phyloP scores from a whole-genome alignment of 345 rosid genomes.

The Atalantia buxifolia region DNA sequence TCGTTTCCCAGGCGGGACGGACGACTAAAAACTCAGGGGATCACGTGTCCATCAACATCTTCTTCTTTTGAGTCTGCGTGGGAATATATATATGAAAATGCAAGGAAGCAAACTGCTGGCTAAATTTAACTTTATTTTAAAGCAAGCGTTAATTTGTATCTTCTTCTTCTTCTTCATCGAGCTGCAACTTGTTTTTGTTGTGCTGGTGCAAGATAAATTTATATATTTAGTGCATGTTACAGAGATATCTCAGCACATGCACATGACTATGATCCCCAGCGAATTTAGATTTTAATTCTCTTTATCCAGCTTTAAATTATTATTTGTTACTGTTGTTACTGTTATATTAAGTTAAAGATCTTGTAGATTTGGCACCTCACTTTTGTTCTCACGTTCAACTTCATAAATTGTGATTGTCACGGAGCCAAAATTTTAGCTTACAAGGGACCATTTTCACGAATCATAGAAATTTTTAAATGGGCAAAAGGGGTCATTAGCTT shows the following conservation, averaged over 20 bases:
- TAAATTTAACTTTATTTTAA: too few species aligned
- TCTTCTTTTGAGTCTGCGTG: background rate
- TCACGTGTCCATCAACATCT: conserved; percentile 17
- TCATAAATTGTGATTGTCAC: too few species aligned
- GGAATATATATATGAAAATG: background rate
- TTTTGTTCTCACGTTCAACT: too few species aligned
- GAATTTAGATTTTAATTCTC: background rate
- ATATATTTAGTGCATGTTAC: background rate
- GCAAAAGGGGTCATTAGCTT: too few species aligned
- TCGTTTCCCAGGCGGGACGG: conserved; percentile 11
- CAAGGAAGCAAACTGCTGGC: background rate
- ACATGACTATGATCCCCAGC: background rate
- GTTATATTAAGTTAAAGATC: too few species aligned
- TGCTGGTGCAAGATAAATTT: background rate
- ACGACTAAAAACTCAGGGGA: conserved; percentile 7
- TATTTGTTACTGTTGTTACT: too few species aligned
- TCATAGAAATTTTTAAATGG: too few species aligned
- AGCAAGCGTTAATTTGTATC: too few species aligned
- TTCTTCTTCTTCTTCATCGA: background rate
- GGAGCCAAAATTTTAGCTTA: too few species aligned
- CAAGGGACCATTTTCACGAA: too few species aligned
- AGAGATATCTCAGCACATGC: background rate
- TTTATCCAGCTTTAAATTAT: background rate
- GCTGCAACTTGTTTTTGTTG: background rate
- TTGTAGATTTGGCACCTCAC: too few species aligned